phyloP scores from a whole-genome alignment of 495 filamentous ascomycete genomes.

The Daldinia decipiens region DNA sequence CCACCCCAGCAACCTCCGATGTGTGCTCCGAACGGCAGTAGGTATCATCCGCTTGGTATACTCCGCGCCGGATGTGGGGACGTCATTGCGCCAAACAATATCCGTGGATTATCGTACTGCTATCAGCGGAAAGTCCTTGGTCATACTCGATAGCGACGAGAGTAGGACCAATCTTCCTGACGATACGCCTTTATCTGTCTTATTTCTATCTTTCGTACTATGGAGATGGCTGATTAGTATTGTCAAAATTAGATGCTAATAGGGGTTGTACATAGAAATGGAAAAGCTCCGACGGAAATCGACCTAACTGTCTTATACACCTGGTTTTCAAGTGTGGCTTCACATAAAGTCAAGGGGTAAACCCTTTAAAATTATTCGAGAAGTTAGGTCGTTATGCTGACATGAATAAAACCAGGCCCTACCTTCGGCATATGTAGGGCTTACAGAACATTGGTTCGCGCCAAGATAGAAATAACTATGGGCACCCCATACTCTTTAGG shows the following conservation, averaged over 20 bases:
- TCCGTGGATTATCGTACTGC: conserved; percentile 70
- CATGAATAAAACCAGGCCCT: not conserved
- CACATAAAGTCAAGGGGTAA: not conserved
- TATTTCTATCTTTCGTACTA: not conserved
- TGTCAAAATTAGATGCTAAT: not conserved
- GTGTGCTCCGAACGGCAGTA: conserved; percentile 53
- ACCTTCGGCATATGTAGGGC: not conserved
- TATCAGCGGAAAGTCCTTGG: conserved; percentile 64
- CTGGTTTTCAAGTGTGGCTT: not conserved
- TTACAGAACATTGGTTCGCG: not conserved
- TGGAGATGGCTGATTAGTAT: not conserved
- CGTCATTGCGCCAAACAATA: conserved; percentile 65
- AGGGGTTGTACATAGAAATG: not conserved
- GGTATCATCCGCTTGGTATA: conserved; percentile 67
- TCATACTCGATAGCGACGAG: conserved; percentile 63
- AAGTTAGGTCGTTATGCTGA: not conserved
- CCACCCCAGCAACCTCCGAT: not conserved
- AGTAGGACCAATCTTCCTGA: conserved; percentile 57
- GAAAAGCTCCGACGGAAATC: not conserved
- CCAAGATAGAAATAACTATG: not conserved
- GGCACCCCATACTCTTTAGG: not conserved
- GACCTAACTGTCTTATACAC: not conserved
- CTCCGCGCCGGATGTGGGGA: conserved; percentile 60
- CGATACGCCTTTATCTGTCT: conserved; percentile 41
- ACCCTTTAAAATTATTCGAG: not conserved